These are phyloP conservation scores for Vitis hybrid DNA, from an alignment of 177 flowering plant species.

Conservation along the genomic window DNA sequence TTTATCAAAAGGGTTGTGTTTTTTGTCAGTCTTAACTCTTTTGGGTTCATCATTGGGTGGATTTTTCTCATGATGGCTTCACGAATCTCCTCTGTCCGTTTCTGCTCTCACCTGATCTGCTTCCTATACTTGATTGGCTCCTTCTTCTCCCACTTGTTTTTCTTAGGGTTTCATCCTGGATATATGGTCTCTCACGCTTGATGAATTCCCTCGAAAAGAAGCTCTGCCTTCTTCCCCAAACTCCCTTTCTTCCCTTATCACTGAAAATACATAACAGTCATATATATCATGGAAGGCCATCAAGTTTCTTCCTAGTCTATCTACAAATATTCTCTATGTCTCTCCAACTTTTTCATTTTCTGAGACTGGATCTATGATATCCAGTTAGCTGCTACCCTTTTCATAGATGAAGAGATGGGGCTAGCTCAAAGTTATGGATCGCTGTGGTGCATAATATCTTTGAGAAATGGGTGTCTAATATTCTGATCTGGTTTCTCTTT, in stretches of 20 bases:
- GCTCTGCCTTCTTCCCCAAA: neutral
- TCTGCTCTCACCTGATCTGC: conserved; percentile 21
- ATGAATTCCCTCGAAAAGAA: no score
- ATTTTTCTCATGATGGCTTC: conserved; percentile 37
- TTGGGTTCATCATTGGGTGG: conserved; percentile 23
- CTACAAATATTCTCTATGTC: no score
- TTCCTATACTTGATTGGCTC: neutral
- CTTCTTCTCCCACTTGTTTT: neutral
- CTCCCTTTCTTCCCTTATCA: no score
- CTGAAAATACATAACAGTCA: no score
- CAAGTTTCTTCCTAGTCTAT: neutral
- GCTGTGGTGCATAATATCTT: neutral
- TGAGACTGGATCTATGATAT: neutral
- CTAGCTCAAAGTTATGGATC: neutral
- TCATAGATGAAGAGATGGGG: neutral
- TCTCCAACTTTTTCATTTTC: neutral
- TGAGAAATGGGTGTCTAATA: neutral
- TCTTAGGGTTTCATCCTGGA: neutral
- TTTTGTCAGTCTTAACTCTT: conserved; percentile 33
- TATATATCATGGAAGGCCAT: no score
- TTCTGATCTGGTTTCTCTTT: neutral
- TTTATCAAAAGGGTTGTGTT: conserved; percentile 13
- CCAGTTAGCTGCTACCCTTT: neutral
- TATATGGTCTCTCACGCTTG: neutral
- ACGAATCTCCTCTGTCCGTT: conserved; percentile 36